Base-by-base conservation (phyloP, 2,329 filamentous ascomycete genomes). In the Fusarium xyrophilum region DNA sequence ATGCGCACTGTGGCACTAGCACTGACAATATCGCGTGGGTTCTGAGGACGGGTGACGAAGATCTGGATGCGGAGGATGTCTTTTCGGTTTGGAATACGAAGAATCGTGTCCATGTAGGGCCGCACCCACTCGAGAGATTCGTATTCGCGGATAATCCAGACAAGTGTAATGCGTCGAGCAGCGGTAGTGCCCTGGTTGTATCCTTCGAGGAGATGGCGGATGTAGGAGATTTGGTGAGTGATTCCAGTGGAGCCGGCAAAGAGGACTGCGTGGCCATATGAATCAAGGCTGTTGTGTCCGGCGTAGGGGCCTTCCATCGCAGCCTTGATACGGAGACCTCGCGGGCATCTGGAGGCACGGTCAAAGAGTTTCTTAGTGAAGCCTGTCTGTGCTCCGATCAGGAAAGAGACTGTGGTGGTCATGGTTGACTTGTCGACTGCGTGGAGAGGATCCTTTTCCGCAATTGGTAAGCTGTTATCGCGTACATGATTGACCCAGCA, bases 171-270 rank as follows among this genome's bases (percentile, higher is more conserved):
- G 40, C 90, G 89, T 53, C 93, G 90, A 6, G 93, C 93, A 7
- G 95, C 93, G 38, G 93, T 89, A 2, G 89, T 93, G 62, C 88
- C 87, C 2, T 87, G 82, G 56, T 88, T 87, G 78, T 86, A 91
- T 7, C 91, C 91, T 56, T 88, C 81, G 61, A 95, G 85, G 7
- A 95, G 83, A 53, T 96, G 90, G 57, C 89, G 90, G 12, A 97
- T 86, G 78, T 96, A 97, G 35, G 93, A 92, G 32, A 98, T 88
- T 77, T 97, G 93, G 78, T 98, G 95, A 2, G 95, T 97, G 80
- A 99, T 98, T 66, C 96, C 96, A 8, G 96, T 93, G 60, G 95
- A 93, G 59, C 93, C 94, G 15, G 95, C 94, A 76, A 97, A 93
- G 59, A 99, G 89, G 67, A 99, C 87, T 44, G 90, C 89, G 43